Evolutionary conservation across 1,284 basidiomycete species (phyloP), one percentile per base, ranked within the genome.

Genomic region (Naganishia cerealis): DNA sequence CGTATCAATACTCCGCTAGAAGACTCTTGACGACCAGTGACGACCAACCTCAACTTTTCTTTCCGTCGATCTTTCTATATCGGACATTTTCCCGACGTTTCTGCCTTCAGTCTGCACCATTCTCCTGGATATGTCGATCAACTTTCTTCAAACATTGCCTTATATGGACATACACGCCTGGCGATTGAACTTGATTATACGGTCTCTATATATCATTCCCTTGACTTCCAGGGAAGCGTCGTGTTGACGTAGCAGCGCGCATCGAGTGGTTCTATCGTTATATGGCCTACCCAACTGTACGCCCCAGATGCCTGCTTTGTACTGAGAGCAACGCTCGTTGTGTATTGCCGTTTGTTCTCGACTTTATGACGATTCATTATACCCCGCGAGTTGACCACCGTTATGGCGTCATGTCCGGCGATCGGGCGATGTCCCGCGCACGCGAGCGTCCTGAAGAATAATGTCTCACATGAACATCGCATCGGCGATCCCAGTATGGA

Each of bases 1-100:
- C 36, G 36, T 53, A 53, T 54, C 55, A 39, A 57, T 57, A 57
- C 38, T 24, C 55, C 61, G 50, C 61, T 63, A 63, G 61, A 63
- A 63, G 61, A 63, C 38, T 24, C 26, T 63, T 63, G 50, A 63
- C 61, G 61, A 63, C 61, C 61, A 50, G 61, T 63, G 15, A 63
- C 61, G 61, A 61, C 58, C 55, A 9, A 33, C n/a, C 33, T 46
- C 38, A 12, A 33, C 39, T 46, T 15, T 15, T 46, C 42, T 53
- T 52, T 40, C 15, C 33, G 21, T 52, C 33, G 38, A 38, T 40
- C 36, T 24, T 53, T 54, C 50, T 54, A 21, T 50, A 50, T 50
- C 46, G 61, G 61, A 63, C 61, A 63, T 54, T 63, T 21, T 39
- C n/a, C 53, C 57, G 24, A 59, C 42, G 26, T 46, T 57, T 39